These are phyloP conservation scores for Sarcodon aspratus DNA, from an alignment of 768 basidiomycete genomes.

Conservation along the genomic window DNA sequence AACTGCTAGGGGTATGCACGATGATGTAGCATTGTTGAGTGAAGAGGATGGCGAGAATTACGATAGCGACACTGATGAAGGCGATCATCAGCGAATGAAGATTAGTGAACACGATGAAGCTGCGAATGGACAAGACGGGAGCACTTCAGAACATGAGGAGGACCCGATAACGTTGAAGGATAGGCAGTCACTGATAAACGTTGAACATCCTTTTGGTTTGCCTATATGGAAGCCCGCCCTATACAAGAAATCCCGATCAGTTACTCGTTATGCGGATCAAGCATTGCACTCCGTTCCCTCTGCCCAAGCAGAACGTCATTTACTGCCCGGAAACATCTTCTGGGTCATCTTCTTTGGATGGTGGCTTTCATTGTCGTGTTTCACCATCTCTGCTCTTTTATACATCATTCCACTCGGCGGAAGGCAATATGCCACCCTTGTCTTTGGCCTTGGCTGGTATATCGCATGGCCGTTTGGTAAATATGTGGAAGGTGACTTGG, in stretches of 20 bases:
- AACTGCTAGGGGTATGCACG: conserved; percentile 30
- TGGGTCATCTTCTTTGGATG: conserved; percentile 89
- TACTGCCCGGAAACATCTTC: conserved; percentile 88
- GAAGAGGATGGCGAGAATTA: conserved; percentile 42
- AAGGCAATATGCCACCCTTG: conserved; percentile 68
- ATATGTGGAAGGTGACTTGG: conserved; percentile 81
- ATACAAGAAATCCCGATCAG: conserved; percentile 95
- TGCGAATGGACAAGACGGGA: conserved; percentile 21
- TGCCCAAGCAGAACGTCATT: conserved; percentile 85
- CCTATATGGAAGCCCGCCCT: conserved; percentile 99
- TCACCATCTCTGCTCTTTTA: conserved; percentile 55
- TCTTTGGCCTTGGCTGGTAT: conserved; percentile 94
- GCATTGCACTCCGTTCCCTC: conserved; percentile 90
- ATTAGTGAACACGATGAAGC: conserved; percentile 22
- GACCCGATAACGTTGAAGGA: conserved; percentile 91
- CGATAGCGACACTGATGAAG: conserved; percentile 10
- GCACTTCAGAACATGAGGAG: conserved; percentile 36
- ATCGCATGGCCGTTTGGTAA: conserved; percentile 98
- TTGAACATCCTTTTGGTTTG: conserved; percentile 97
- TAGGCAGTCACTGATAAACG: conserved; percentile 96
- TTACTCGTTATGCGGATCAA: conserved; percentile 92
- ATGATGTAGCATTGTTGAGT: conserved; percentile 32
- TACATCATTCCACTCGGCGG: conserved; percentile 74
- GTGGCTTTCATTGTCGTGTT: conserved; percentile 77
- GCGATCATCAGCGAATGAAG: conserved; percentile 5